These are phyloP conservation scores for Ceratocystis cacaofunesta DNA, from an alignment of 2,329 filamentous ascomycete species.

Conservation along the genomic window DNA sequence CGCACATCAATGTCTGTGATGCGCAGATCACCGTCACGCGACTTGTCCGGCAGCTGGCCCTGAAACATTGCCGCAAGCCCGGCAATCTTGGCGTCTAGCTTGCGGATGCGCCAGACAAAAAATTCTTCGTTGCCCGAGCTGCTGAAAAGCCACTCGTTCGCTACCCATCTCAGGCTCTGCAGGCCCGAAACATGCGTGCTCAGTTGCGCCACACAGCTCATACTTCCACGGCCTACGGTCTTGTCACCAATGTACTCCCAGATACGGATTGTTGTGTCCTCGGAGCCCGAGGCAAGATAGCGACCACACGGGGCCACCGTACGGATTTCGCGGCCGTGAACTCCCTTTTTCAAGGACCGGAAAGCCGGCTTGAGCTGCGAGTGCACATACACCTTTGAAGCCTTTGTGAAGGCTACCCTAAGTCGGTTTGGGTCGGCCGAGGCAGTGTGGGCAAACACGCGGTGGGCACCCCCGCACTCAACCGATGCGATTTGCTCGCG, in stretches of 20 bases:
- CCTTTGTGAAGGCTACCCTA: slow-evolving; percentile 61
- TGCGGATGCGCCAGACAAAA: slow-evolving; percentile 59
- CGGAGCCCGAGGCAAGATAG: slow-evolving; percentile 52
- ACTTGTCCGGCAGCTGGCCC: slow-evolving; percentile 37
- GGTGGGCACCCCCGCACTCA: slow-evolving; percentile 73
- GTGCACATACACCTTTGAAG: slow-evolving; percentile 37
- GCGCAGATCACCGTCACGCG: slow-evolving; percentile 49
- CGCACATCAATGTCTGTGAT: slow-evolving; percentile 64
- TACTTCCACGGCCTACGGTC: slow-evolving; percentile 17
- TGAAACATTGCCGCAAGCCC: slow-evolving; percentile 44
- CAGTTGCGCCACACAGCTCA: slow-evolving; percentile 46
- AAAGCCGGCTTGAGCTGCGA: slow-evolving; percentile 25
- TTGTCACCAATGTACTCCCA: slow-evolving; percentile 34
- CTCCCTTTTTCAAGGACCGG: slow-evolving; percentile 36
- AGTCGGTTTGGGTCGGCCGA: slow-evolving; percentile 20
- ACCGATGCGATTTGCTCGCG: slow-evolving; percentile 56
- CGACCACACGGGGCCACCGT: slow-evolving; percentile 27
- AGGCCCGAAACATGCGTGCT: slow-evolving; percentile 72
- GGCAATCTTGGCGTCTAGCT: slow-evolving; percentile 34
- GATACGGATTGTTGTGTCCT: slow-evolving; percentile 60
- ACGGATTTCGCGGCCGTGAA: slow-evolving; percentile 74
- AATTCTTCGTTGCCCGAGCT: slow-evolving; percentile 82
- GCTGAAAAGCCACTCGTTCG: slow-evolving; percentile 60
- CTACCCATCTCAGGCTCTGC: slow-evolving; percentile 65
- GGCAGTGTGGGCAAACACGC: slow-evolving; percentile 47